Percentiles rank a stretch among this genome's conserved stretches.
phyloP scores from a whole-genome alignment of 805 yeast species.

The Kodamaea restingae region DNA sequence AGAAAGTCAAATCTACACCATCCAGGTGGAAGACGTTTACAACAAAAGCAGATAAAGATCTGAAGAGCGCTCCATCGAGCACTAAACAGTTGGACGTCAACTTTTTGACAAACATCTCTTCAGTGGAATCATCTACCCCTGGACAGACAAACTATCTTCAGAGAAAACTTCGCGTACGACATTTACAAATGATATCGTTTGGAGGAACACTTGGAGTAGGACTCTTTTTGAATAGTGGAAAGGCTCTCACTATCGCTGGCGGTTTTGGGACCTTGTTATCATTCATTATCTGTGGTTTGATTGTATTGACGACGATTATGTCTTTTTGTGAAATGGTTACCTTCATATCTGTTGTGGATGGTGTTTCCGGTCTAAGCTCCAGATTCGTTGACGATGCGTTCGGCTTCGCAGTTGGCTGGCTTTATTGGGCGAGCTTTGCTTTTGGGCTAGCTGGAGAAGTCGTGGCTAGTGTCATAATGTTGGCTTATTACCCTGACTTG shows the following conservation, averaged over 20 bases:
- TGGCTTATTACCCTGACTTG: conserved; percentile 60
- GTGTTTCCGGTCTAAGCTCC: conserved; percentile 70
- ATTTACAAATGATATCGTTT: conserved; percentile 71
- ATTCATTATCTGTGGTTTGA: conserved; percentile 56
- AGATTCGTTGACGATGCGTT: conserved; percentile 75
- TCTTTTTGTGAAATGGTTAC: conserved; percentile 83
- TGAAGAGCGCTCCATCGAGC: neutral
- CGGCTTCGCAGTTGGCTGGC: conserved; percentile 70
- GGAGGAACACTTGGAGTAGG: conserved; percentile 84
- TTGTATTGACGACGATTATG: conserved; percentile 65
- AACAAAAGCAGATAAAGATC: neutral
- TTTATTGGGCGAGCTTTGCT: conserved; percentile 70
- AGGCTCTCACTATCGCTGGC: conserved; percentile 69
- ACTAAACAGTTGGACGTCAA: conserved; percentile 1
- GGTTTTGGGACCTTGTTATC: conserved; percentile 74
- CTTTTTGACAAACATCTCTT: conserved; percentile 5
- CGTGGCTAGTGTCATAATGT: conserved; percentile 74
- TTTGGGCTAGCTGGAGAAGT: conserved; percentile 76
- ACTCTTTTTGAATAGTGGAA: conserved; percentile 62
- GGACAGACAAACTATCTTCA: conserved; percentile 33
- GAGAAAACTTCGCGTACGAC: conserved; percentile 59
- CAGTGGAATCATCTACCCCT: conserved; percentile 8
- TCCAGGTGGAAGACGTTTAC: conserved; percentile 2
- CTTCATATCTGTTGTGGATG: conserved; percentile 72
- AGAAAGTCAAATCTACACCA: neutral